These are phyloP conservation scores for Solanum aculeatissimum DNA, from an alignment of 305 asterid species.

Conservation along the genomic window DNA sequence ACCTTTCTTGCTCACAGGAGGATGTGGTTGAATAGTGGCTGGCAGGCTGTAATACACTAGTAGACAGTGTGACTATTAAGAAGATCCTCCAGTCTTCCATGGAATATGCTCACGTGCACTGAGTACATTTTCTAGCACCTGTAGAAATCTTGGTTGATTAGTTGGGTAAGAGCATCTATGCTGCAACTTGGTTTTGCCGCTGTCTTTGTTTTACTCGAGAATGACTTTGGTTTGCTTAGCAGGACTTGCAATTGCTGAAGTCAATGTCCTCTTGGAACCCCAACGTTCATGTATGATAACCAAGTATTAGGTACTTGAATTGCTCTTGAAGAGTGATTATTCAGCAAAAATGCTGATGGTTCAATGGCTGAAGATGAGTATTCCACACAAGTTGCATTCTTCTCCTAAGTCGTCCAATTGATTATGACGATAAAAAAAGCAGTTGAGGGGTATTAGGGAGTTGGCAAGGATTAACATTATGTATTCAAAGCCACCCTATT, in stretches of 20 bases:
- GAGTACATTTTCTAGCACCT: not conserved
- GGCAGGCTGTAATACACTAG: not conserved
- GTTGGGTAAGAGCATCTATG: not conserved
- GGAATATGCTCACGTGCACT: not conserved
- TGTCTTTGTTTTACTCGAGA: not conserved
- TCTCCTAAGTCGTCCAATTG: not conserved
- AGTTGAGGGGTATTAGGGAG: not conserved
- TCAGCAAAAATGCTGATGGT: not conserved
- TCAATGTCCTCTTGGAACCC: not conserved
- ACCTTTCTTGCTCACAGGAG: not conserved
- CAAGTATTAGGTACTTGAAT: not conserved
- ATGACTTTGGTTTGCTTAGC: not conserved
- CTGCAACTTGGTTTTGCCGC: not conserved
- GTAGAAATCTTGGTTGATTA: not conserved
- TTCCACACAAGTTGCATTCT: not conserved
- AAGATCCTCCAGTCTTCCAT: not conserved
- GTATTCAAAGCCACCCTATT: not conserved
- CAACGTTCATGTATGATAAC: not conserved
- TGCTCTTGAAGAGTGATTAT: not conserved
- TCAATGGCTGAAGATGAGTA: not conserved
- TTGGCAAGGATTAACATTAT: not conserved
- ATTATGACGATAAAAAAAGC: not conserved
- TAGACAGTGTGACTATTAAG: not conserved
- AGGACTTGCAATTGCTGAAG: not conserved
- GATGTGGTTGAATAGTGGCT: not conserved